phyloP scores from a whole-genome alignment of 805 yeast genomes.

The Yarrowia sp. region DNA sequence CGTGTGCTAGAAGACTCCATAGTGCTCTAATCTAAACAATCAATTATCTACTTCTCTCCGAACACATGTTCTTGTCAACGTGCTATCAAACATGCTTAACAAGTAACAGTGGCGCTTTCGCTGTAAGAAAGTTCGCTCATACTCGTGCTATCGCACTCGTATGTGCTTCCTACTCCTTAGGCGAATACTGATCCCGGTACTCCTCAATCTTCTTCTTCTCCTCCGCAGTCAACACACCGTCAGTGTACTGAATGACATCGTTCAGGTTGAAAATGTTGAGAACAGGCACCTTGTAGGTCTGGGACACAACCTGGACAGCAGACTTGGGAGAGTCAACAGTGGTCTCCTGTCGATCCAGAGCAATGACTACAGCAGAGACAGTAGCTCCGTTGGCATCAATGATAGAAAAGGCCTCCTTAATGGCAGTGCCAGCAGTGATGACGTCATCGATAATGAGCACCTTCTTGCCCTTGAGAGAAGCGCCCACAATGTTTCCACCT shows the following conservation, averaged over 20 bases:
- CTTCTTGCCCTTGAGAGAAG: slow-evolving; percentile 62
- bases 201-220: slow-evolving; percentile 34
- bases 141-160: no score
- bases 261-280: slow-evolving; percentile 70
- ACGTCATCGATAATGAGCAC: slow-evolving; percentile 92
- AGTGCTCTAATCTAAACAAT: no score
- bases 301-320: slow-evolving; percentile 77
- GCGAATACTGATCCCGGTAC: slow-evolving; percentile 37
- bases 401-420: slow-evolving; percentile 85
- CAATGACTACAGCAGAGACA: slow-evolving; percentile 81
- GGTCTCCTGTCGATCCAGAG: slow-evolving; percentile 89
- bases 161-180: slow-evolving; percentile 14
- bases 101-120: no score
- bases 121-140: no score
- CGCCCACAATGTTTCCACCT: slow-evolving; percentile 93
- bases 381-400: slow-evolving; percentile 65
- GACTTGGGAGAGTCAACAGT: slow-evolving; percentile 66
- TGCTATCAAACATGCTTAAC: no score
- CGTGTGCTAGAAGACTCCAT: no score
- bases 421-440: slow-evolving; percentile 98
- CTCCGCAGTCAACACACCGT: slow-evolving; percentile 29
- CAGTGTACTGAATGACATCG: slow-evolving; percentile 66
- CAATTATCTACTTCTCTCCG: no score
- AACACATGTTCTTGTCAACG: no score
- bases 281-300: slow-evolving; percentile 76